Evolutionary conservation across 2,329 filamentous ascomycete genomes (phyloP), one percentile per base, ranked within the genome.

Genomic region (Neopestalotiopsis clavispora): DNA sequence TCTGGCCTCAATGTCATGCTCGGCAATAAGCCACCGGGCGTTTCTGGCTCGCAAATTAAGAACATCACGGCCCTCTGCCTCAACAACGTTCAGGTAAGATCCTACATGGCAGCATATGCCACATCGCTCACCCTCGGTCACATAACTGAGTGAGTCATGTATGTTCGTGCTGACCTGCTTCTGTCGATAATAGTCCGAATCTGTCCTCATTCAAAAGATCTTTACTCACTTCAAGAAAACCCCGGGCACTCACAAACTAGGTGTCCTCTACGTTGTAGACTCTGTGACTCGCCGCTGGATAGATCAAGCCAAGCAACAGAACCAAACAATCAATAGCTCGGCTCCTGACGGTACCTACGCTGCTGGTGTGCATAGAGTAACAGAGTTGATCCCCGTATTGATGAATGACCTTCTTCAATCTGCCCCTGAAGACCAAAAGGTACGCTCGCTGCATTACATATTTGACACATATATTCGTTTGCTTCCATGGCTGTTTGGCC

Each of bases 181-280:
- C 56, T 20, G 34, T 67, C 72, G 45, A 28, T 76, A 14, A 78
- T 84, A 98, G 96, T 95, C 93, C 82, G 95, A 98, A 85, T 96
- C 94, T 67, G 91, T 95, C 76, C 90, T 99, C 78, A 94, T 98
- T 76, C 94, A 97, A 81, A 98, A 97, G 81, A 92, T 99, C 78
- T 97, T 93, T 84, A 97, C 95, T 74, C 95, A 98, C 79, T 97
- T 98, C 88, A 97, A 97, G 83, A 97, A 96, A 83, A 92, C 95
- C 74, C 94, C 94, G 70, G 90, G 90, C 80, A 97, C 94, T 80
- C 95, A 99, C 89, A 99, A 99, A 85, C 89, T 99, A 82, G 96
- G 96, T 84, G 95, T 98, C 79, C 91, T 99, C 84, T 99, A 99
- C 91, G 95, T 98, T 84, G 94, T 99, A 95, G 96, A 99, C 88